Percentiles rank a stretch among this genome's conserved stretches.
These are phyloP conservation scores for Nicotiana obtusifolia DNA, from an alignment of 257 asterid species.

Conservation along the genomic window DNA sequence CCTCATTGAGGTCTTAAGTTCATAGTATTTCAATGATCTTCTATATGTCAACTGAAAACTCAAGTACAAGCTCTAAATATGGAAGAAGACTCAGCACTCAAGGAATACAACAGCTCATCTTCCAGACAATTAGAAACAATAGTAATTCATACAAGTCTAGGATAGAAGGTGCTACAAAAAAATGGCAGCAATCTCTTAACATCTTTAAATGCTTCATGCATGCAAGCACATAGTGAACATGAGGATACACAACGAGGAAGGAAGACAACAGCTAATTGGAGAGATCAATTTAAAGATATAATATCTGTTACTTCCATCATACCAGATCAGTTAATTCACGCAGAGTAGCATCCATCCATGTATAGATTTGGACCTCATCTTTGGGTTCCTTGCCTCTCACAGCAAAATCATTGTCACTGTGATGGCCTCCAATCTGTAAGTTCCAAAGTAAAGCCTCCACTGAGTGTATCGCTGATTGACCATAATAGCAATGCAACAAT, in stretches of 20 bases:
- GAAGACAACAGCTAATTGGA: not conserved
- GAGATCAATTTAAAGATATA: not conserved
- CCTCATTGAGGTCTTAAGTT: not conserved
- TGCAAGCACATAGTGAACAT: not conserved
- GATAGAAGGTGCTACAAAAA: not conserved
- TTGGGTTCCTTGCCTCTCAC: slow-evolving; percentile 99
- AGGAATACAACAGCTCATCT: not conserved
- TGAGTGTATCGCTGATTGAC: not conserved
- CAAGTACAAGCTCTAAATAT: not conserved
- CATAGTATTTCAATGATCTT: not conserved
- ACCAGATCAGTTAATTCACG: slow-evolving; percentile 99
- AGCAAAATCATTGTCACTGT: slow-evolving; percentile 68
- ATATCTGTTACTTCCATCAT: slow-evolving; percentile 11
- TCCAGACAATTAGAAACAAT: not conserved
- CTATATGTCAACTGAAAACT: not conserved
- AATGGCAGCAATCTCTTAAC: not conserved
- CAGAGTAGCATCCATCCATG: slow-evolving; percentile 99
- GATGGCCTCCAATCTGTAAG: slow-evolving; percentile 83
- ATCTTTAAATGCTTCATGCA: not conserved
- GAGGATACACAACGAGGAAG: not conserved
- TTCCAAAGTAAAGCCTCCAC: not conserved
- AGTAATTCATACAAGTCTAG: not conserved
- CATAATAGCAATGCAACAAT: not conserved
- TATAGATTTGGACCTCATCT: slow-evolving; percentile 96
- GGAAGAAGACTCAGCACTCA: not conserved